Base-by-base conservation (phyloP, 345 rosid genomes). In the Camelina neglecta region DNA sequence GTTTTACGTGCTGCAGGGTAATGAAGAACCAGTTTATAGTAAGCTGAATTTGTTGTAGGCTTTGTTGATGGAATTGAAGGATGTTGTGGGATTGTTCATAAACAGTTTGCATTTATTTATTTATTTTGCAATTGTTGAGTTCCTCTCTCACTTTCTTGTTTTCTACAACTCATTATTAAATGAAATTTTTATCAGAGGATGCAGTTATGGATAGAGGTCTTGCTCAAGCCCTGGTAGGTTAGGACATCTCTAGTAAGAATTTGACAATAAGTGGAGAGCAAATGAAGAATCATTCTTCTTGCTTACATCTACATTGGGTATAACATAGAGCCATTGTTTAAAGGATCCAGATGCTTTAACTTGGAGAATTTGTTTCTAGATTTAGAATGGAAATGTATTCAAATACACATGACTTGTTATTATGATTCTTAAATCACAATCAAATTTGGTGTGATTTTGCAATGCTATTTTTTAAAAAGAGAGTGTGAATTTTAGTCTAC, bases 141-240 rank as follows among this genome's bases (percentile, higher is more conserved):
- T 72, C 10, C 31, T 69, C 12, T 13, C 4, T 18, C 57, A 58
- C 11, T 26, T 42, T 42, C 1, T 44, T 57, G 23, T 73, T 16
- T 47, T 18, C 3, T 3, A 21, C 6, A 51, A 51, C 56, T 47
- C 36, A 7, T 31, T 44, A 8, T 10, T 44, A 12, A 23, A 55
- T 8, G 23, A n/a, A 64, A 31, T 10, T 57, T 63, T 65, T 50
- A 55, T 36, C 0, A 66, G 72, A 65, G 39, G 65, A 47, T 45
- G 50, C 72, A 74, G 41, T 65, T 10, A 58, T 24, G 41, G 72
- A 50, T 66, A 23, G 42, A 16, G 44, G 66, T 71, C n/a, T 49
- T 48, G 38, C 33, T 33, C 35, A 50, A 35, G 31, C 39, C 36
- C 3, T 29, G 8, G 53, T 69, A 54, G 36, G 54, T 21, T 67